A percentile compares a stretch with the other conserved stretches of the same genome.
phyloP scores from a whole-genome alignment of 768 basidiomycete genomes.

The Termitomyces sp. region DNA sequence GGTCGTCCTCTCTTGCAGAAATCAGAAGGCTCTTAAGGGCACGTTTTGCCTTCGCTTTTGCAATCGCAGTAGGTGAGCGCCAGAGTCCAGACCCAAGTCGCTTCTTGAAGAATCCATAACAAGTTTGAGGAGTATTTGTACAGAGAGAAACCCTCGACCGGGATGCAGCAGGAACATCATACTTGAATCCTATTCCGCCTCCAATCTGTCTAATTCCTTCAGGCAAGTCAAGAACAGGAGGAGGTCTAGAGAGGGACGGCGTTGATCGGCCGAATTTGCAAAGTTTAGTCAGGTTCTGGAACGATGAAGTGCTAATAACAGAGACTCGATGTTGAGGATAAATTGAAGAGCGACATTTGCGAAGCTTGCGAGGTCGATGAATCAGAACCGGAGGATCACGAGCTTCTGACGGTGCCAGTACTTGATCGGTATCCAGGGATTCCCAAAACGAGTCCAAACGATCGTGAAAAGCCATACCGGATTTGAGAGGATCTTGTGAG shows the following conservation, averaged over 20 bases:
- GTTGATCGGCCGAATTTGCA: constrained; percentile 29
- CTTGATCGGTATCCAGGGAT: constrained; percentile 34
- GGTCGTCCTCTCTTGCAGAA: background rate
- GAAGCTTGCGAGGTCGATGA: constrained; percentile 27
- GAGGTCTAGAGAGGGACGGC: constrained; percentile 15
- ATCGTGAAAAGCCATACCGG: constrained; percentile 15
- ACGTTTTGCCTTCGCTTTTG: constrained; percentile 10
- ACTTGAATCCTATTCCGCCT: constrained; percentile 47
- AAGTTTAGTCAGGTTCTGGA: constrained; percentile 30
- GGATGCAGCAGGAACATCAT: constrained; percentile 25
- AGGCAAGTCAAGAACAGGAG: constrained; percentile 30
- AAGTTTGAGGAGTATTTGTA: constrained; percentile 12
- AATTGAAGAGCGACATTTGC: constrained; percentile 32
- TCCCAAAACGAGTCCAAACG: constrained; percentile 38
- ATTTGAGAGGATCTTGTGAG: constrained; percentile 15
- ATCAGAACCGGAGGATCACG: constrained; percentile 11
- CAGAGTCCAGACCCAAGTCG: constrained; percentile 11
- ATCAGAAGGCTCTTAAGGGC: constrained; percentile 3
- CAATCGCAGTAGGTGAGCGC: constrained; percentile 8
- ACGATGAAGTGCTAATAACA: constrained; percentile 25
- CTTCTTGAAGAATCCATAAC: constrained; percentile 12
- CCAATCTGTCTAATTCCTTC: constrained; percentile 41
- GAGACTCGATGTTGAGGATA: constrained; percentile 20
- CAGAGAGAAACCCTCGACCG: constrained; percentile 18
- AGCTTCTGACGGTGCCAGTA: constrained; percentile 10